These are phyloP conservation scores for Xylaria sp. DNA, from an alignment of 2,329 filamentous ascomycete genomes.

Conservation along the genomic window DNA sequence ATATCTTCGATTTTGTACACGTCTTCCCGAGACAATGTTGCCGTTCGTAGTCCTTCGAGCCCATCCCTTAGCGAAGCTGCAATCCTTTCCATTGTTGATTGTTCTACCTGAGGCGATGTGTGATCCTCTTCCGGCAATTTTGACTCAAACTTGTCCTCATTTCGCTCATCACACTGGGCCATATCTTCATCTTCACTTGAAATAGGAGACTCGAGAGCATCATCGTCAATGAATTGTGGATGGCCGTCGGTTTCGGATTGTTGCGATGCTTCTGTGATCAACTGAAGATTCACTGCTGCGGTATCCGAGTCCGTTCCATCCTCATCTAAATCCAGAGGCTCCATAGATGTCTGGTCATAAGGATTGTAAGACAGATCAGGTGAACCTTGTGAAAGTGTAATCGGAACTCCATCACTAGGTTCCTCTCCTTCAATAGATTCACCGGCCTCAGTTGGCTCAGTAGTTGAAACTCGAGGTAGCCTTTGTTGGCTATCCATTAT, in stretches of 20 bases:
- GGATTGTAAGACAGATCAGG: slow-evolving; percentile 35
- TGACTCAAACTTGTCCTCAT: slow-evolving; percentile 1
- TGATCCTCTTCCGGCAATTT: slow-evolving; percentile 13
- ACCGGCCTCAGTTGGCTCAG: slow-evolving; percentile 6
- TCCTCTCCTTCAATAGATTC: slow-evolving; percentile 17
- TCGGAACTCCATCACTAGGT: neutral
- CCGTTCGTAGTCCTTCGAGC: slow-evolving; percentile 67
- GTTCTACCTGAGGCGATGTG: slow-evolving; percentile 42
- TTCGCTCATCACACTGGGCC: slow-evolving; percentile 22
- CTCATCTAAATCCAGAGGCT: slow-evolving; percentile 33
- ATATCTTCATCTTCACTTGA: slow-evolving; percentile 29
- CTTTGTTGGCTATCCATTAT: slow-evolving; percentile 39
- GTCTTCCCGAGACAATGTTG: slow-evolving; percentile 70
- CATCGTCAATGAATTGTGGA: neutral
- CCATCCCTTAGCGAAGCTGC: slow-evolving; percentile 64
- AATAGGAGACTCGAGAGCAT: neutral
- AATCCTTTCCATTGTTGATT: slow-evolving; percentile 58
- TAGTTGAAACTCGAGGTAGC: neutral
- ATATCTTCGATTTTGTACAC: slow-evolving; percentile 79
- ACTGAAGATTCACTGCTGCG: slow-evolving; percentile 47
- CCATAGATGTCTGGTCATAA: slow-evolving; percentile 20
- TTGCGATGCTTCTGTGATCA: slow-evolving; percentile 49
- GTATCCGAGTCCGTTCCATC: slow-evolving; percentile 44
- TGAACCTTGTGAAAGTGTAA: slow-evolving; percentile 5
- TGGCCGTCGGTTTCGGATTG: slow-evolving; percentile 39